phyloP scores from a whole-genome alignment of 2,329 filamentous ascomycete species.

The Stagonosporopsis cucurbitacearum region DNA sequence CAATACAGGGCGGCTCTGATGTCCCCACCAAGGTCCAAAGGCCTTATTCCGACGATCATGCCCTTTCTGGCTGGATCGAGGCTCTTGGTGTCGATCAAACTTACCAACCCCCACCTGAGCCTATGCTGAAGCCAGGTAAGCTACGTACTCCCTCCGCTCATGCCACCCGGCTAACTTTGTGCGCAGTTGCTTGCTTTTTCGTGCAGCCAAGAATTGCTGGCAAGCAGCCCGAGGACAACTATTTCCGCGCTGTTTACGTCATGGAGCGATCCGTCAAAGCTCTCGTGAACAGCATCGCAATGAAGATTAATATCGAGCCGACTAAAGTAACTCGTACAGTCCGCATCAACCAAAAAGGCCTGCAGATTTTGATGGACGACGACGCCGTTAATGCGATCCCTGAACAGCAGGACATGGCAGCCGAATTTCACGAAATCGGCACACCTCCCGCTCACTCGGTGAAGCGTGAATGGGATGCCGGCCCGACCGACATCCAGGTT shows the following conservation, averaged over 20 bases:
- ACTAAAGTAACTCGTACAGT: constrained; percentile 73
- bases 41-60: constrained; percentile 66
- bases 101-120: constrained; percentile 81
- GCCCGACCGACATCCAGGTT: constrained; percentile 55
- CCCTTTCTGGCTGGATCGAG: constrained; percentile 84
- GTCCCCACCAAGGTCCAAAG: constrained; percentile 63
- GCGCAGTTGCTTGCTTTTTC: constrained; percentile 84
- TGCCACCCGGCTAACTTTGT: constrained; percentile 42
- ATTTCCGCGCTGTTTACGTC: constrained; percentile 88
- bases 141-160: constrained; percentile 3
- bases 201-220: constrained; percentile 65
- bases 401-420: constrained; percentile 89
- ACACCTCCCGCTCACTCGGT: constrained; percentile 51
- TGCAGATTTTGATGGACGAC: constrained; percentile 88
- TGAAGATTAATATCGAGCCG: constrained; percentile 82
- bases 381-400: constrained; percentile 82
- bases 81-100: constrained; percentile 85
- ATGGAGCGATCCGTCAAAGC: constrained; percentile 77
- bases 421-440: constrained; percentile 70
- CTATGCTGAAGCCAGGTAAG: constrained; percentile 68
- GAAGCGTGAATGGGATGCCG: constrained; percentile 62
- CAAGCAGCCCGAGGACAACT: constrained; percentile 60
- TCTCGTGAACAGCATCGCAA: constrained; percentile 73
- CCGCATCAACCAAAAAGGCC: constrained; percentile 73
- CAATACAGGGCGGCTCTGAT: constrained; percentile 54